A percentile compares a stretch with the other conserved stretches of the same genome.
Evolutionary conservation across 2,329 filamentous ascomycete genomes (phyloP).

Genomic region (Penicillium sclerotigenum): DNA sequence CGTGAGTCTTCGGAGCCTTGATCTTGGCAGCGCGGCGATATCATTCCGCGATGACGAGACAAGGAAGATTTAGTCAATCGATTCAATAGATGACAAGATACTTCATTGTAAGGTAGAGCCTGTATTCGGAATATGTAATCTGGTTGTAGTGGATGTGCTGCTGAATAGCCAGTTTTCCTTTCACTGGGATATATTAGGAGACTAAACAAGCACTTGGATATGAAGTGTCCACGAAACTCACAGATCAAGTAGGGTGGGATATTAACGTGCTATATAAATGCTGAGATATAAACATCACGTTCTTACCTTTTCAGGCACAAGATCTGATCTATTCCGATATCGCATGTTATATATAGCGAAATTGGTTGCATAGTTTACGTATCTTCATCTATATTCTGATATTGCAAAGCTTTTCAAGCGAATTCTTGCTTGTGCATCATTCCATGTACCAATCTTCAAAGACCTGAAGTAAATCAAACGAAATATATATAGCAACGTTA

Average conservation of each 20-base stretch:
- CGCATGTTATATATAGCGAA: too few species aligned
- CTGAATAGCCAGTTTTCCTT: neutral
- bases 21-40: neutral
- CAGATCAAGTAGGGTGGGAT: too few species aligned
- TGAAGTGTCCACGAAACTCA: neutral
- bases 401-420: too few species aligned
- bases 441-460: neutral
- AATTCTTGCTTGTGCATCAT: neutral
- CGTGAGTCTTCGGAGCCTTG: neutral
- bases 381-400: too few species aligned
- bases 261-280: too few species aligned
- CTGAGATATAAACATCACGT: too few species aligned
- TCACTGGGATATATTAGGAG: neutral
- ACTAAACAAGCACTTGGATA: neutral
- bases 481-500: neutral
- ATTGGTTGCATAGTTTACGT: too few species aligned
- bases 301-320: too few species aligned
- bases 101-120: neutral
- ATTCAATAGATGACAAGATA: conserved; percentile 17
- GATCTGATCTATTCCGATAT: too few species aligned
- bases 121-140: neutral
- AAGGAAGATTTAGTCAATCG: conserved; percentile 13
- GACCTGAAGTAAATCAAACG: neutral
- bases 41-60: neutral
- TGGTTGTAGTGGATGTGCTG: neutral